Evolutionary conservation across 306 rosid genomes (phyloP), one percentile per base, ranked within the genome.

Genomic region (Vigna radiata): DNA sequence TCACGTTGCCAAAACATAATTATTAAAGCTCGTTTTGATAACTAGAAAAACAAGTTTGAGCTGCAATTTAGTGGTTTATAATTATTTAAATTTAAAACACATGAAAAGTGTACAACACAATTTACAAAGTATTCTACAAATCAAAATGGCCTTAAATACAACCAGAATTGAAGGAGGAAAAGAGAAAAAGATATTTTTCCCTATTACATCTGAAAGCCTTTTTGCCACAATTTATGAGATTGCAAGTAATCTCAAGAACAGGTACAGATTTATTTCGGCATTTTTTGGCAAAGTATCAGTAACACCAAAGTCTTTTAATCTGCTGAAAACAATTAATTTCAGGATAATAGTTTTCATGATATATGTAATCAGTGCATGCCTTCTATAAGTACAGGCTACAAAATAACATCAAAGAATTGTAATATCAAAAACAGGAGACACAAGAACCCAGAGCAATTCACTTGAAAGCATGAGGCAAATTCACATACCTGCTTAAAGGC

Each of bases 401-500:
- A 46, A 36, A 70, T 56, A 70, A 18, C 73, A 79, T 56, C 75
- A 49, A 59, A 54, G 44, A 61, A 44, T 59, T 21, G 41, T 47
- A 67, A 73, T 50, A 5, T 73, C 29, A 3, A 79, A 27, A 54
- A 53, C 31, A 68, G 56, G 62, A 75, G 6, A 8, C 11, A 33
- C 19, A 19, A 77, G 58, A 47, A 39, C 17, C 39, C 58, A 29
- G 18, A 48, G 73, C 3, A 61, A 65, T 16, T 44, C 50, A 55
- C 64, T 46, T 78, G 23, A 72, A 68, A 48, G 73, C 64, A 25
- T 49, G 75, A 77, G 53, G 68, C 66, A 75, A 75, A 61, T 73
- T 79, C 73, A 91, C 23, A 7, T 31, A 61, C 97, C 98, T 94
- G 96, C 85, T 90, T 88, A 89, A 86, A 90, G 72, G 87, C 37